phyloP scores from a whole-genome alignment of 208 protist genomes.

The Crithidia brevicula region DNA sequence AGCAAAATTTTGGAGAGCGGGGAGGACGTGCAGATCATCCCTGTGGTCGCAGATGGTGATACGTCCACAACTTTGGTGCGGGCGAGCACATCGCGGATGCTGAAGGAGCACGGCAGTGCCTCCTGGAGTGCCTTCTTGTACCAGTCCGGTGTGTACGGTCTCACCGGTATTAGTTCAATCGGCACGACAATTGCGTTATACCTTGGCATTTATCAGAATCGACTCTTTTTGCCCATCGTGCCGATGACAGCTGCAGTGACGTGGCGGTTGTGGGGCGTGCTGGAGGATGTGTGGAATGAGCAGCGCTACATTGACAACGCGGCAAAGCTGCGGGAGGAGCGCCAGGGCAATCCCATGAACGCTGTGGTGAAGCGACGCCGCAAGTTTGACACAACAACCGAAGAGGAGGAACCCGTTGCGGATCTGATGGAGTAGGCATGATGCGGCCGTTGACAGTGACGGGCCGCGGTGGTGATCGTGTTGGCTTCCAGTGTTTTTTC shows the following conservation, averaged over 20 bases:
- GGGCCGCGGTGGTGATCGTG: not conserved
- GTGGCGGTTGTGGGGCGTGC: conserved; percentile 74
- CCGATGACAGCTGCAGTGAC: conserved; percentile 63
- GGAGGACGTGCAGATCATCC: conserved; percentile 62
- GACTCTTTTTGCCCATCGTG: conserved; percentile 69
- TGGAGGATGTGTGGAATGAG: conserved; percentile 79
- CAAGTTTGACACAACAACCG: conserved; percentile 33
- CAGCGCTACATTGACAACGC: conserved; percentile 85
- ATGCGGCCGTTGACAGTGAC: not conserved
- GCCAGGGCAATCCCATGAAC: conserved; percentile 81
- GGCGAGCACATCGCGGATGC: conserved; percentile 55
- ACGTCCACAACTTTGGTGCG: conserved; percentile 34
- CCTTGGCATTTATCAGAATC: conserved; percentile 67
- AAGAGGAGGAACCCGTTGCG: conserved; percentile 34
- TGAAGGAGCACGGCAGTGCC: conserved; percentile 78
- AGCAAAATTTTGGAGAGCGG: conserved; percentile 30
- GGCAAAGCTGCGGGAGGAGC: conserved; percentile 62
- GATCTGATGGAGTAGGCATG: conserved; percentile 27
- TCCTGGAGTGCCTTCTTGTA: conserved; percentile 73
- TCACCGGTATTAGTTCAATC: conserved; percentile 65
- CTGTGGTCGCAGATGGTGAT: conserved; percentile 12
- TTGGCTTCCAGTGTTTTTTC: not conserved
- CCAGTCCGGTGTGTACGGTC: conserved; percentile 73
- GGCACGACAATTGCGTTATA: conserved; percentile 62
- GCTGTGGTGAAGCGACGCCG: conserved; percentile 59